Conservation (phyloP, 2,329 filamentous ascomycete genomes). For the Ophiostoma perfectum region DNA sequence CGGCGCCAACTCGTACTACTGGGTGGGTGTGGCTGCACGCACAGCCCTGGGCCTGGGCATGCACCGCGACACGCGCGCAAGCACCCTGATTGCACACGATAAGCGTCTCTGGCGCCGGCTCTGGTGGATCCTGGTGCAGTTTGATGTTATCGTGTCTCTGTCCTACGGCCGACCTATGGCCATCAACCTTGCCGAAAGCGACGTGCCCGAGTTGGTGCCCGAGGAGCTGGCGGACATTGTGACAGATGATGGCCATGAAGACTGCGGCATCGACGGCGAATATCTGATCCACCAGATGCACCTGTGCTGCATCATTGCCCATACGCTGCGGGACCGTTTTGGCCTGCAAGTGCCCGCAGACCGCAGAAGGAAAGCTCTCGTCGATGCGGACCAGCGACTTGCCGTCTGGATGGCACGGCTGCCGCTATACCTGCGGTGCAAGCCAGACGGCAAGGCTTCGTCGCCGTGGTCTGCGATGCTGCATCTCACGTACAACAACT, state of each 20-base stretch:
- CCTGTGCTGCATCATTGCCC: slow-evolving; percentile 18
- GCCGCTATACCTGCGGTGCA: slow-evolving; percentile 15
- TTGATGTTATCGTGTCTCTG: slow-evolving; percentile 18
- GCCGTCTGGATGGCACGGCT: slow-evolving; percentile 22
- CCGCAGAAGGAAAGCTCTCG: slow-evolving; percentile 12
- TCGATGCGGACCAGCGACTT: slow-evolving; percentile 21
- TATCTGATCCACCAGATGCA: slow-evolving; percentile 18
- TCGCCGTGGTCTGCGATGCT: slow-evolving; percentile 21
- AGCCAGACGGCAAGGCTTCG: neutral
- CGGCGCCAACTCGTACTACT: slow-evolving; percentile 47
- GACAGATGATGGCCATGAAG: slow-evolving; percentile 6
- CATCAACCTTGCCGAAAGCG: slow-evolving; percentile 14
- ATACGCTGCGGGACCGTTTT: slow-evolving; percentile 19
- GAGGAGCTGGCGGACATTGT: slow-evolving; percentile 2
- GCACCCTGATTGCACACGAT: slow-evolving; percentile 31
- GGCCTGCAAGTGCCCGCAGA: slow-evolving; percentile 19
- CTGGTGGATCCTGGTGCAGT: slow-evolving; percentile 20
- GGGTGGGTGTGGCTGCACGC: slow-evolving; percentile 49
- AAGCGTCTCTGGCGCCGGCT: slow-evolving; percentile 34
- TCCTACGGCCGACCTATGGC: slow-evolving; percentile 16
- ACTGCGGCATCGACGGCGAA: slow-evolving; percentile 11
- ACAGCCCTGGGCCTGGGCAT: slow-evolving; percentile 52
- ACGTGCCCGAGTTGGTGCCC: slow-evolving; percentile 14
- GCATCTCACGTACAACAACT: slow-evolving; percentile 24
- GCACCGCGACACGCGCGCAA: slow-evolving; percentile 37